Evolutionary conservation across 345 rosid genomes (phyloP), one percentile per base, ranked within the genome.

Genomic region (Rhizophora mangle): DNA sequence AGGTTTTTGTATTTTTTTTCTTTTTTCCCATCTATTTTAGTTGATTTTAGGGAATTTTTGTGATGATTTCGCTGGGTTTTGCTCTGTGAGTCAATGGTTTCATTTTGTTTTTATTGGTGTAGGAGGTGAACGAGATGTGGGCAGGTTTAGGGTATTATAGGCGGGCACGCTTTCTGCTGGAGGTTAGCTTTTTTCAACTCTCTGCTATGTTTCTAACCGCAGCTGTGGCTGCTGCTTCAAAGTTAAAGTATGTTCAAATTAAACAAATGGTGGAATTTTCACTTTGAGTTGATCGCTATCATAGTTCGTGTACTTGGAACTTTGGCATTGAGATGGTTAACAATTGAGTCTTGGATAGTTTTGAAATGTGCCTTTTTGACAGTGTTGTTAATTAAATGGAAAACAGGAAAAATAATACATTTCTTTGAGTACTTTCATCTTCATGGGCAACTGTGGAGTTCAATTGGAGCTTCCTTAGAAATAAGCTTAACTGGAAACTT

Each of bases 51-150:
- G 18, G 30, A 4, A 56, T 6, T 10, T 21, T 56, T 22, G 60
- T 22, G 30, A 13, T 56, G 6, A 56, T 56, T 21, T 56, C 16
- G 60, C 30, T 6, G 22, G 30, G 18, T 22, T 16, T 56, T 24
- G 6, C 49, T 13, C 2, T 15, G 29, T 47, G 62, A 22, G 4
- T 56, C 11, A 27, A 32, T 54, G 30, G 31, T 59, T 61, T 63
- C 56, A 34, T 60, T 43, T 8, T 68, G 71, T 19, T 46, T 70
- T 49, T 8, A 19, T 52, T 58, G 47, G 26, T 79, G 81, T 86
- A 94, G 97, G 97, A 94, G 81, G 97, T 91, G 71, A 94, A 94
- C 70, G 92, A 94, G 73, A 87, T 94, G 91, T 94, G 97, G 97
- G 98, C 98, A 31, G 97, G 98, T 57, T 75, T 94, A 69, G 97